Evolutionary conservation across 1,139 yeast genomes (phyloP), one percentile per base, ranked within the genome.

Genomic region (Saccharomyces hybrid): DNA sequence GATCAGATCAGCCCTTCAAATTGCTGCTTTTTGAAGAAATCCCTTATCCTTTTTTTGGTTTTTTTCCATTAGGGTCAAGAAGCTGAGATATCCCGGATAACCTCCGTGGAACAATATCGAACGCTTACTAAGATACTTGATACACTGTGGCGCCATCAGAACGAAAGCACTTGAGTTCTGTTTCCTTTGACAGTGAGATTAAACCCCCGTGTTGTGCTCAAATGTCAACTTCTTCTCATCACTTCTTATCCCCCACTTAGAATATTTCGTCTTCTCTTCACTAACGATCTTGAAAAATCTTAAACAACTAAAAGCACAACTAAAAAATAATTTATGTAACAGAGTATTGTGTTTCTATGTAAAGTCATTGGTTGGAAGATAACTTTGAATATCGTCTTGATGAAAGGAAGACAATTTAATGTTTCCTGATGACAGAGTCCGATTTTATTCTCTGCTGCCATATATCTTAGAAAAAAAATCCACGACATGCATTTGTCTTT

Each of bases 401-500:
- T 31, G 34, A 31, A 31, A 31, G 34, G 6, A 31, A 31, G 6
- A 31, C 34, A 31, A 21, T 31, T 31, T 31, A 31, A 2, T 31
- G 26, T 24, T 4, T 24, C 26, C 26, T 24, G 6, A 24, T 24
- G 26, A 24, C 6, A 24, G 26, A 24, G 4, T 34, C 16, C 21
- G 19, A 34, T 11, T 19, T 11, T 19, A 38, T 16, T 9, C 21
- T 4, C 6, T 38, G 26, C 24, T 12, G 26, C 59, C 59, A 51
- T 59, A 53, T 34, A 62, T 42, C 29, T 54, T 59, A 2, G 61
- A 55, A 53, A 58, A 63, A 11, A 55, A 57, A 29, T 64, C 63
- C 2, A 65, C 60, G 4, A 65, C 66, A n/a, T 60, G 54, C 4
- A 60, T 56, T 51, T 66, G 68, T 29, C 63, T 55, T 49, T 59